phyloP scores from a whole-genome alignment of 2,329 filamentous ascomycete species.

The Arthrocladium fulminans region DNA sequence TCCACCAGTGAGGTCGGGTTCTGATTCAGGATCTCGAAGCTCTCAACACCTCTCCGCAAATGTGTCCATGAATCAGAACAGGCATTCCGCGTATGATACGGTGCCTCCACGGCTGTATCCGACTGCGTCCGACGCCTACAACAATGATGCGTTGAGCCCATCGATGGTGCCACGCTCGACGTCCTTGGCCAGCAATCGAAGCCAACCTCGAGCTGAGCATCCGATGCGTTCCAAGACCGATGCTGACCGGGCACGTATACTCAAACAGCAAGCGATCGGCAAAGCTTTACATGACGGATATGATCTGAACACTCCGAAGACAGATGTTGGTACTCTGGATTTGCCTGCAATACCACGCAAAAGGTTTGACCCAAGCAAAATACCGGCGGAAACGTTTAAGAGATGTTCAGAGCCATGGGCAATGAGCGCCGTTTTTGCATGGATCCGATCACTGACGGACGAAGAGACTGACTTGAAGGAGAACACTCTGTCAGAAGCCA shows the following conservation, averaged over 20 bases:
- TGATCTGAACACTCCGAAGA: slow-evolving; percentile 44
- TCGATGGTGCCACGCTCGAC: slow-evolving; percentile 60
- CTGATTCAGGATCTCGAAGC: slow-evolving; percentile 35
- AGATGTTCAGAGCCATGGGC: slow-evolving; percentile 89
- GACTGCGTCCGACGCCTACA: slow-evolving; percentile 44
- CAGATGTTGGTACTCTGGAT: slow-evolving; percentile 53
- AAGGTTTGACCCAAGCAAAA: slow-evolving; percentile 76
- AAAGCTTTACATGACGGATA: slow-evolving; percentile 45
- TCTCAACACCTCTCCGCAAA: slow-evolving; percentile 45
- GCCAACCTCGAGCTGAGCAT: slow-evolving; percentile 66
- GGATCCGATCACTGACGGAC: slow-evolving; percentile 83
- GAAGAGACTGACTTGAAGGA: slow-evolving; percentile 81
- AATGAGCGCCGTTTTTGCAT: slow-evolving; percentile 72
- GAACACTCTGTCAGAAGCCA: slow-evolving; percentile 74
- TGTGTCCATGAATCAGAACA: slow-evolving; percentile 51
- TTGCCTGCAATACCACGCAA: slow-evolving; percentile 75
- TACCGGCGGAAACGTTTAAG: slow-evolving; percentile 71
- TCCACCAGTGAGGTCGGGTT: slow-evolving; percentile 40
- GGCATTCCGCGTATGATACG: slow-evolving; percentile 36
- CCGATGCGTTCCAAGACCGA: slow-evolving; percentile 93
- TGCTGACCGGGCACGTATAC: slow-evolving; percentile 56
- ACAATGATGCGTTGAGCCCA: slow-evolving; percentile 36
- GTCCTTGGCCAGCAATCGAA: slow-evolving; percentile 73
- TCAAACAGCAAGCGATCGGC: slow-evolving; percentile 42
- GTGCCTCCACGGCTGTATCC: slow-evolving; percentile 29